Conservation (phyloP, 805 yeast genomes). For the Yamadazyma insecticola region DNA sequence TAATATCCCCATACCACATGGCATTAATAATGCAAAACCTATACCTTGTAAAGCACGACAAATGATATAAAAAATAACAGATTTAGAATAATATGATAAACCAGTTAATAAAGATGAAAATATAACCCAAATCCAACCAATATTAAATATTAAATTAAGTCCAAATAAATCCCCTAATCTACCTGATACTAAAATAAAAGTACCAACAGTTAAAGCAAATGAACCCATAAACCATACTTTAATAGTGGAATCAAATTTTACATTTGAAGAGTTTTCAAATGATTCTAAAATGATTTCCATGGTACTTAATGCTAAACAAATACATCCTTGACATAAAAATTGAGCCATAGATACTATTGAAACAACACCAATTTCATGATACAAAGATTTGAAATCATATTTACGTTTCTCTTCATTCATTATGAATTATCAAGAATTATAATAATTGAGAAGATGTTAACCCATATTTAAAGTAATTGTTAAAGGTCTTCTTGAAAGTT, state of each 20-base stretch:
- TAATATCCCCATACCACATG: constrained; percentile 57
- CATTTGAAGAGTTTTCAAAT: constrained; percentile 12
- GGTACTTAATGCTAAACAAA: constrained; percentile 33
- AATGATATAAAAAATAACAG: constrained; percentile 46
- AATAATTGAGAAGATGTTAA: no score
- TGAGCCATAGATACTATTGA: constrained; percentile 26
- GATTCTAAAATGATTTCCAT: constrained; percentile 32
- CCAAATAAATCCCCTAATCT: constrained; percentile 72
- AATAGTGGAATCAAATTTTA: constrained; percentile 15
- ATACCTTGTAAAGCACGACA: constrained; percentile 64
- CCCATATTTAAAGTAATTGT: no score
- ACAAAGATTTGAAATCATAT: constrained; percentile 13
- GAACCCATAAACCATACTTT: constrained; percentile 69
- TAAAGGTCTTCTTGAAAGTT: no score
- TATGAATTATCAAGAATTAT: no score
- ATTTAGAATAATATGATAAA: constrained; percentile 45
- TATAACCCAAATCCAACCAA: constrained; percentile 53
- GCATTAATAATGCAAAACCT: constrained; percentile 56
- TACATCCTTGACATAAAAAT: constrained; percentile 32
- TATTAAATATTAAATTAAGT: constrained; percentile 45
- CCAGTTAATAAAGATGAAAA: constrained; percentile 63
- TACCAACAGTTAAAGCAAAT: constrained; percentile 66
- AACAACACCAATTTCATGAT: constrained; percentile 23
- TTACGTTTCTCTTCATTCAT: constrained; percentile 1
- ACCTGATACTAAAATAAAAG: constrained; percentile 66